These are phyloP conservation scores for Ormosia emarginata DNA, from an alignment of 306 rosid species.

Conservation along the genomic window DNA sequence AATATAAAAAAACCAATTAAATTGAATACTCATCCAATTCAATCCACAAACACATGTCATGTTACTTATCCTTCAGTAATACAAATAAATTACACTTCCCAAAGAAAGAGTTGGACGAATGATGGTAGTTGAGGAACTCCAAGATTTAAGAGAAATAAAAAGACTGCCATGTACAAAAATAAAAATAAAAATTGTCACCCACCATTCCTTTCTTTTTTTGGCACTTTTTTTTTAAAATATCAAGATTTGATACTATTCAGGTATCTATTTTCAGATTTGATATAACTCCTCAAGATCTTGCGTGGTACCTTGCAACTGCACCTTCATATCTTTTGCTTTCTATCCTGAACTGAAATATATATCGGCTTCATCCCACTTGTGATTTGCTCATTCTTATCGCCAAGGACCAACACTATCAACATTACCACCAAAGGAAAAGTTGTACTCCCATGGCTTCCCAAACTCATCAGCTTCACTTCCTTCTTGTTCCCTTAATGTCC, in stretches of 20 bases:
- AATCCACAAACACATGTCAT: too few species aligned
- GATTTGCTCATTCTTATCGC: neutral
- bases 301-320: neutral
- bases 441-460: slow-evolving; percentile 29
- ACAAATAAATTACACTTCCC: too few species aligned
- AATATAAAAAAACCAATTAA: too few species aligned
- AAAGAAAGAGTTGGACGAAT: too few species aligned
- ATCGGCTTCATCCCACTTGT: too few species aligned
- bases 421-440: neutral
- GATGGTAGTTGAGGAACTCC: neutral
- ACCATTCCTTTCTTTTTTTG: neutral
- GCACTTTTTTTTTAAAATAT: neutral
- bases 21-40: too few species aligned
- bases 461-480: slow-evolving; percentile 45
- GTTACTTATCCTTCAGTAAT: too few species aligned
- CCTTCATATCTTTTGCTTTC: neutral
- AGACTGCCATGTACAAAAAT: too few species aligned
- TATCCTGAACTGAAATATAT: neutral
- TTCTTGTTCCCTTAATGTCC: slow-evolving; percentile 67
- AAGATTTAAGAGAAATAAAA: neutral
- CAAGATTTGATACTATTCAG: neutral
- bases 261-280: neutral
- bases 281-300: neutral
- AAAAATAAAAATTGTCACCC: neutral
- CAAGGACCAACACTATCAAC: neutral